phyloP scores from a whole-genome alignment of 495 filamentous ascomycete species.

The Penicillium cataractarum region DNA sequence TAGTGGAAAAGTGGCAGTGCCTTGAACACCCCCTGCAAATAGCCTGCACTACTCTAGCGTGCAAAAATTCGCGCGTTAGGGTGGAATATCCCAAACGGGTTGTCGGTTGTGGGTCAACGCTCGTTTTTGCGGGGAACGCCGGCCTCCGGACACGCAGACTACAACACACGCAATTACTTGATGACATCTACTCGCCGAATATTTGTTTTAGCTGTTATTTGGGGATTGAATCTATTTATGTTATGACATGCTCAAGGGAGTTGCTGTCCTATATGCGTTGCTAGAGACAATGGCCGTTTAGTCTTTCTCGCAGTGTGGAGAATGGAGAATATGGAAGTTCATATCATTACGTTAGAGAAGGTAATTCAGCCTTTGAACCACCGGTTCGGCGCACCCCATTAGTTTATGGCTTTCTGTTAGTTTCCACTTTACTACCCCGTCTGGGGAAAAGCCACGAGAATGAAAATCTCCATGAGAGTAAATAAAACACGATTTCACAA shows the following conservation, averaged over 20 bases:
- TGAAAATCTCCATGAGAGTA: not conserved
- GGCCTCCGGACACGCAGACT: constrained; percentile 12
- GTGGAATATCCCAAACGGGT: not conserved
- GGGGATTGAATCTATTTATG: too few relatives aligned
- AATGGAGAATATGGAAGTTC: not conserved
- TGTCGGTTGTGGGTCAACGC: not conserved
- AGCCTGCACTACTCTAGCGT: not conserved
- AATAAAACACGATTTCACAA: not conserved
- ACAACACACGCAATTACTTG: not conserved
- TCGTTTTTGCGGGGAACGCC: constrained; percentile 18
- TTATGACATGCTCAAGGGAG: too few relatives aligned
- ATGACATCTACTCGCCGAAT: too few relatives aligned
- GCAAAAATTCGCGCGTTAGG: constrained; percentile 4
- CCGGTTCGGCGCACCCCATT: not conserved
- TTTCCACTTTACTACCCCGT: not conserved
- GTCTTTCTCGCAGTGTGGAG: not conserved
- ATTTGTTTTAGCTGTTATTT: too few relatives aligned
- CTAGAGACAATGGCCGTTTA: not conserved
- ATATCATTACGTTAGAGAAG: constrained; percentile 1
- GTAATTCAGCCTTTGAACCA: not conserved
- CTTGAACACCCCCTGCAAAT: not conserved
- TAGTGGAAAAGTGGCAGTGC: not conserved
- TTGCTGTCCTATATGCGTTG: not conserved
- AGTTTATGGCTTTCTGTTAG: not conserved
- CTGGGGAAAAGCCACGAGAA: not conserved